A percentile compares a stretch with the other conserved stretches of the same genome.
phyloP scores from a whole-genome alignment of 768 basidiomycete genomes.

The Boletus patriciae region DNA sequence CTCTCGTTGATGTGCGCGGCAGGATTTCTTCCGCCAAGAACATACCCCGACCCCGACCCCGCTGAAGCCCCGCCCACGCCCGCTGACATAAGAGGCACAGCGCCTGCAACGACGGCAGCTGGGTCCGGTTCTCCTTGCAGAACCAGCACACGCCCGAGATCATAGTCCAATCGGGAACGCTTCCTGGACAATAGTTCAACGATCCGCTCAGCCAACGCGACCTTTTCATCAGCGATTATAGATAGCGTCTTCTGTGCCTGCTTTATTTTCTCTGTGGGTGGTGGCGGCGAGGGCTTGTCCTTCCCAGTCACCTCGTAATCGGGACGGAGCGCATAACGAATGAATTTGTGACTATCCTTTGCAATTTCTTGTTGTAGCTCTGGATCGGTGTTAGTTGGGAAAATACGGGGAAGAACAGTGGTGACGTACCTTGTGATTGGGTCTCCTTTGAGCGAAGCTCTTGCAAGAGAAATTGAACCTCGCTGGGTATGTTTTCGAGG shows the following conservation, averaged over 20 bases:
- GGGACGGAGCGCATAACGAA: conserved; percentile 42
- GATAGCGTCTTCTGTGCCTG: conserved; percentile 29
- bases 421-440: conserved; percentile 41
- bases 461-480: conserved; percentile 48
- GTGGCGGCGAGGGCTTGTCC: conserved; percentile 32
- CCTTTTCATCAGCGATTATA: conserved; percentile 44
- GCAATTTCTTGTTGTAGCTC: conserved; percentile 47
- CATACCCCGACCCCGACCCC: conserved; percentile 31
- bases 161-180: conserved; percentile 47
- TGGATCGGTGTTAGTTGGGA: conserved; percentile 11
- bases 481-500: conserved; percentile 50
- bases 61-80: conserved; percentile 7
- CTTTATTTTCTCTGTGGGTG: conserved; percentile 33
- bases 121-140: conserved; percentile 46
- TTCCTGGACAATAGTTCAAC: conserved; percentile 46
- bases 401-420: not conserved
- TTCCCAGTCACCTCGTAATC: conserved; percentile 29
- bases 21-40: conserved; percentile 38
- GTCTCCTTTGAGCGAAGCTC: conserved; percentile 48
- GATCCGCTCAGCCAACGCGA: conserved; percentile 43
- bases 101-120: conserved; percentile 32
- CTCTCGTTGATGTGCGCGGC: conserved; percentile 42
- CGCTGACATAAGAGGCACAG: conserved; percentile 24
- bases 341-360: conserved; percentile 43
- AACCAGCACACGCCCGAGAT: conserved; percentile 43